Conservation (phyloP, 192 early-diverging fungal genomes). For the Fimicolochytrium jonesii region DNA sequence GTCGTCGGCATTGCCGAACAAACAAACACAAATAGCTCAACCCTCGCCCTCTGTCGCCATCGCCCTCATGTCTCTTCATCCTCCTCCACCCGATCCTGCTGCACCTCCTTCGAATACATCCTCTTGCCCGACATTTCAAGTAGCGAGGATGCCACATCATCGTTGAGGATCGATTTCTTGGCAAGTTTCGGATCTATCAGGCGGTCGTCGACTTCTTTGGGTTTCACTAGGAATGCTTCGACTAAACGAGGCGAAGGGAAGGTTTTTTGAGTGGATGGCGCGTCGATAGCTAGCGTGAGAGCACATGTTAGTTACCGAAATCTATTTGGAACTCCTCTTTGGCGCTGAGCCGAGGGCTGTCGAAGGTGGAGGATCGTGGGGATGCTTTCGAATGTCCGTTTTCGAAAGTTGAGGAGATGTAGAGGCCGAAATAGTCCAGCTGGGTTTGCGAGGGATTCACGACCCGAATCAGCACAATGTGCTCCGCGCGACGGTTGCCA, state of each 20-base stretch:
- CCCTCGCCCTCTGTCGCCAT: no score
- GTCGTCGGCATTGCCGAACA: no score
- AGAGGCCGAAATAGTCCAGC: constrained; percentile 27
- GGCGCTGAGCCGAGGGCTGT: constrained; percentile 14
- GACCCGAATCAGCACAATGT: not conserved
- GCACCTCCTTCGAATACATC: constrained; percentile 22
- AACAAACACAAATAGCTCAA: no score
- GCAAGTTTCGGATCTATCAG: constrained; percentile 10
- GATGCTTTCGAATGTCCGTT: constrained; percentile 14
- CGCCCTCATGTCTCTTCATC: no score
- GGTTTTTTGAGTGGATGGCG: not conserved
- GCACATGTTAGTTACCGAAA: no score
- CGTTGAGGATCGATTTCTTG: constrained; percentile 12
- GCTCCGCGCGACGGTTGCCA: not conserved
- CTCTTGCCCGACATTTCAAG: constrained; percentile 23
- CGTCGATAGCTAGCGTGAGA: no score
- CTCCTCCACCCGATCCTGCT: no score
- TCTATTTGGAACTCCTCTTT: constrained; percentile 15
- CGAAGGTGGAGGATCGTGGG: constrained; percentile 17
- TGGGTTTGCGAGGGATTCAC: no score
- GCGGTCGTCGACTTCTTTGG: constrained; percentile 21
- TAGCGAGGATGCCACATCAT: not conserved
- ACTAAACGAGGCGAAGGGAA: constrained; percentile 4
- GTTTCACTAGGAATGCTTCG: constrained; percentile 24
- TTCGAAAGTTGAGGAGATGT: constrained; percentile 5